A percentile compares a stretch with the other conserved stretches of the same genome.
phyloP scores from a whole-genome alignment of 2,329 filamentous ascomycete genomes.

The Pleoardoris graminearum region DNA sequence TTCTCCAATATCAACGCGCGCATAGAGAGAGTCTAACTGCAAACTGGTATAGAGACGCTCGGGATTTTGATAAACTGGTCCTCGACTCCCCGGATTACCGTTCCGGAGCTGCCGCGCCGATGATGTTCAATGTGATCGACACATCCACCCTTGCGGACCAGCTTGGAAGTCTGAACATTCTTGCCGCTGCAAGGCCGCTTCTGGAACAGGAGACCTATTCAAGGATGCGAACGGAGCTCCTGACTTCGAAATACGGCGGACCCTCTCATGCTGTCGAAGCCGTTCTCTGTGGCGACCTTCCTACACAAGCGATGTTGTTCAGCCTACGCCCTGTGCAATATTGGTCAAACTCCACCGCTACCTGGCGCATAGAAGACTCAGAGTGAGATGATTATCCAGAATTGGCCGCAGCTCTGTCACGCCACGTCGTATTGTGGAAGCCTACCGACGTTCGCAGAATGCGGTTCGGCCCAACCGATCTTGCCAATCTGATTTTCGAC shows the following conservation, averaged over 20 bases:
- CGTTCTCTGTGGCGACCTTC: conserved; percentile 54
- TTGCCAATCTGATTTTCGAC: conserved; percentile 13
- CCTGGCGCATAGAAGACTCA: conserved; percentile 19
- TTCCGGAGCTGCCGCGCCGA: conserved; percentile 41
- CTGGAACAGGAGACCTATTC: conserved; percentile 48
- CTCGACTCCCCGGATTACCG: conserved; percentile 53
- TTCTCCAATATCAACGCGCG: conserved; percentile 50
- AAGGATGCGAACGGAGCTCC: conserved; percentile 46
- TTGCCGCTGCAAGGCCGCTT: conserved; percentile 54
- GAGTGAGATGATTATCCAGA: conserved; percentile 25
- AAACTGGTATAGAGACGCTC: conserved; percentile 50
- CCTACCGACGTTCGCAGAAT: conserved; percentile 39
- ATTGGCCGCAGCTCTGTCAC: conserved; percentile 45
- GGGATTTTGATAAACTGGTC: conserved; percentile 45
- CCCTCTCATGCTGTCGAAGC: conserved; percentile 42
- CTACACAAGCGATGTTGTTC: conserved; percentile 55
- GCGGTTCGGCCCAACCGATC: conserved; percentile 33
- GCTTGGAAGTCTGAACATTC: conserved; percentile 51
- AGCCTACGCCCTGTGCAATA: conserved; percentile 47
- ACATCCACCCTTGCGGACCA: conserved; percentile 55
- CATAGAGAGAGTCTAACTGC: conserved; percentile 37
- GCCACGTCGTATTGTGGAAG: conserved; percentile 12
- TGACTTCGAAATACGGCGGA: conserved; percentile 42
- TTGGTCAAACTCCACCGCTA: conserved; percentile 17
- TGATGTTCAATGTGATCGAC: conserved; percentile 60